Conservation (phyloP, 139 green algal species). For the Gonium pectorale region DNA sequence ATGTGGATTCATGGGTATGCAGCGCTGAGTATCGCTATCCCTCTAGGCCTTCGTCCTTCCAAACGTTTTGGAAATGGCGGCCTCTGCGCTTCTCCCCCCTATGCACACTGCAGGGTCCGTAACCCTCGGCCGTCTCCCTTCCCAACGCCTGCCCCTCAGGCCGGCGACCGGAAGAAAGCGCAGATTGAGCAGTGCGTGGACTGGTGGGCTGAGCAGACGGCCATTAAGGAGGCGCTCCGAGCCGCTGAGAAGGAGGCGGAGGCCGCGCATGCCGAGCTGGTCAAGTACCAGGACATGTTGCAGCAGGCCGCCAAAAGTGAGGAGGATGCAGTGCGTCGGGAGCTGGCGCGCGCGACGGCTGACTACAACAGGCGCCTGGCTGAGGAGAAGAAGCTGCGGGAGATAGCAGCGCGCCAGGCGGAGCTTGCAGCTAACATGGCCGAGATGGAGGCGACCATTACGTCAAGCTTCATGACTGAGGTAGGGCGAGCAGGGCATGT, state of each 20-base stretch:
- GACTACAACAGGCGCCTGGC: slow-evolving; percentile 57
- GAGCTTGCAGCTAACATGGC: slow-evolving; percentile 64
- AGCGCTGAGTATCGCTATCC: too few species aligned
- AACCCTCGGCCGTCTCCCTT: not conserved
- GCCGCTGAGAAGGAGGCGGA: slow-evolving; percentile 54
- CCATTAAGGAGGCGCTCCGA: slow-evolving; percentile 57
- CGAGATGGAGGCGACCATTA: slow-evolving; percentile 61
- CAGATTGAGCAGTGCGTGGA: slow-evolving; percentile 73
- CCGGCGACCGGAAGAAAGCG: slow-evolving; percentile 59
- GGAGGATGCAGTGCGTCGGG: slow-evolving; percentile 46
- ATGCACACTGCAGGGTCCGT: too few species aligned
- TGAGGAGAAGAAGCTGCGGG: slow-evolving; percentile 54
- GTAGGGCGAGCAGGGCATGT: too few species aligned
- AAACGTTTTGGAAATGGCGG: too few species aligned
- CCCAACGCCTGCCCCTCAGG: slow-evolving; percentile 37
- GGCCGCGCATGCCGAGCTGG: slow-evolving; percentile 59
- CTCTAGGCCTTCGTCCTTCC: too few species aligned
- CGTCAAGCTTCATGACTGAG: slow-evolving; percentile 60
- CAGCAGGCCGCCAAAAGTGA: slow-evolving; percentile 46
- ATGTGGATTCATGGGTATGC: too few species aligned
- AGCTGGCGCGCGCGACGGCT: slow-evolving; percentile 42
- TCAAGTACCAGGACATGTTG: slow-evolving; percentile 59
- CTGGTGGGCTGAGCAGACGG: slow-evolving; percentile 78
- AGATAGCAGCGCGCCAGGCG: slow-evolving; percentile 46
- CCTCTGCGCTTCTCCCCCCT: too few species aligned